A percentile compares a stretch with the other conserved stretches of the same genome.
These are phyloP conservation scores for Nicotiana obtusifolia DNA, from an alignment of 257 asterid genomes.

Conservation along the genomic window DNA sequence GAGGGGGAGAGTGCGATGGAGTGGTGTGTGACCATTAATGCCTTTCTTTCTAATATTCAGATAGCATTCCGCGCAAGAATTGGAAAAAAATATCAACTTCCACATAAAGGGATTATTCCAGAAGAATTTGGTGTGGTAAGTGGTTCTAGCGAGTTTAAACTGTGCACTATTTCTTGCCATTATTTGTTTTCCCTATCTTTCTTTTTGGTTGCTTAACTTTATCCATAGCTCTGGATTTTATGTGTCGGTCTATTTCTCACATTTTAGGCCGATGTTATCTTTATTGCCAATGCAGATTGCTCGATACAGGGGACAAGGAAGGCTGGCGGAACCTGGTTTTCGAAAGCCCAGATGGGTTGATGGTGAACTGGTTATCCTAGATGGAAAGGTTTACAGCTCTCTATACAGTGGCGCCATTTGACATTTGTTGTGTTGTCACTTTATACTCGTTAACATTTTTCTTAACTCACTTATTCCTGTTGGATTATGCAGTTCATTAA, in stretches of 20 bases:
- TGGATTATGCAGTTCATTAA: slow-evolving; percentile 65
- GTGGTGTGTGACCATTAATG: background rate
- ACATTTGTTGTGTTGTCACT: background rate
- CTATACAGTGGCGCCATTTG: background rate
- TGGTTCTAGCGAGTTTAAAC: slow-evolving; percentile 10
- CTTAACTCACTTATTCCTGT: slow-evolving; percentile 1
- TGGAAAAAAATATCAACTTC: slow-evolving; percentile 87
- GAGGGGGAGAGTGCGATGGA: background rate
- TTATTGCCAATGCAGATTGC: slow-evolving; percentile 57
- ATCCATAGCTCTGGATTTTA: background rate
- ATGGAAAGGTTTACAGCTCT: slow-evolving; percentile 67
- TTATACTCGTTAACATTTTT: background rate
- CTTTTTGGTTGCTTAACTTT: slow-evolving; percentile 2
- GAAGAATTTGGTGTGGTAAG: slow-evolving; percentile 99
- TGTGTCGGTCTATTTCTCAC: background rate
- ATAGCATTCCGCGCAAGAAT: slow-evolving; percentile 93
- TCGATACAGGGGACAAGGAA: slow-evolving; percentile 91
- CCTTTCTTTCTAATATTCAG: slow-evolving; percentile 32
- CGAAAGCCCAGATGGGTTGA: slow-evolving; percentile 89
- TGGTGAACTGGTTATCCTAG: slow-evolving; percentile 93
- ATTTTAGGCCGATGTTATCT: background rate
- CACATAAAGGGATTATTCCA: slow-evolving; percentile 91
- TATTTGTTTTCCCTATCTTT: background rate
- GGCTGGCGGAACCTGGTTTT: slow-evolving; percentile 90
- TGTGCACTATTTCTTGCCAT: slow-evolving; percentile 5